These are phyloP conservation scores for Podospora conica DNA, from an alignment of 495 filamentous ascomycete species.

Conservation along the genomic window DNA sequence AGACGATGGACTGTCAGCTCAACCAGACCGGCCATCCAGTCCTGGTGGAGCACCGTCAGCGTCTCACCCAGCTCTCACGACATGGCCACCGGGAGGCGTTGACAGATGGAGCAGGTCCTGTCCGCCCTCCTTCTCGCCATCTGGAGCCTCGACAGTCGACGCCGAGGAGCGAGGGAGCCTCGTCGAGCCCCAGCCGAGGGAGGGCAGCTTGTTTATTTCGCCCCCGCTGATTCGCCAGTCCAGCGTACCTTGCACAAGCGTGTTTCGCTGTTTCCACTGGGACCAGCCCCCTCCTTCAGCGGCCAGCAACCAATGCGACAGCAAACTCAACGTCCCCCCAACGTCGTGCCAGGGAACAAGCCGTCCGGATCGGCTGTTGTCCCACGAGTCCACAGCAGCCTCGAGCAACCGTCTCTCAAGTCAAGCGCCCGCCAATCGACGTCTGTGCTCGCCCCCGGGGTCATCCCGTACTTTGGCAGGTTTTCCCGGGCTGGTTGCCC, in stretches of 20 bases:
- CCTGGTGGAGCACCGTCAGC: neutral
- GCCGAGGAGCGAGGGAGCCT: neutral
- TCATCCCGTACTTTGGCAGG: neutral
- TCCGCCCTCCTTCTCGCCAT: no score
- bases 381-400: conserved; percentile 1
- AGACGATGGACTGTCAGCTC: neutral
- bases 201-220: conserved; percentile 12
- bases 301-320: conserved; percentile 1
- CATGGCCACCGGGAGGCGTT: no score
- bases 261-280: conserved; percentile 8
- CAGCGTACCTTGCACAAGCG: conserved; percentile 17
- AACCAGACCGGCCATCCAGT: neutral
- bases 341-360: conserved; percentile 1
- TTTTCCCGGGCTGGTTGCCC: neutral
- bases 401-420: neutral
- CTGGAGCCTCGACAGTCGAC: conserved; percentile 1
- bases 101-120: no score
- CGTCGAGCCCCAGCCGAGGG: neutral
- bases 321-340: neutral
- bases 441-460: neutral
- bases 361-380: conserved; percentile 4
- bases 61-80: neutral
- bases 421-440: neutral
- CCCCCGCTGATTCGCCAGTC: conserved; percentile 5
- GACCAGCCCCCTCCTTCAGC: neutral